Evolutionary conservation across 73 alveolate species (phyloP), one percentile per base, ranked within the genome.

Genomic region (Paramecium primaurelia): DNA sequence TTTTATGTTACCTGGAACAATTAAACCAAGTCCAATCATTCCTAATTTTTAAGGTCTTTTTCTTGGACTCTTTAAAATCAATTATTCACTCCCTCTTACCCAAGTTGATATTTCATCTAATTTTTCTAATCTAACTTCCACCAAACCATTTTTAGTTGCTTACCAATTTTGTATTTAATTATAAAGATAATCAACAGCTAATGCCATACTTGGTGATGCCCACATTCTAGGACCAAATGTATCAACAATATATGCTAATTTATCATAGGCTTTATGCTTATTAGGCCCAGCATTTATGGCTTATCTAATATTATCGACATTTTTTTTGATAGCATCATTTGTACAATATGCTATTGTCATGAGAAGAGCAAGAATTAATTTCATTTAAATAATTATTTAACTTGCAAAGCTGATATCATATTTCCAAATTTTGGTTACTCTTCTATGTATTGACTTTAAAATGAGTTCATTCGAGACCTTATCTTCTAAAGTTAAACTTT

Each of bases 181-280:
- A 40, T 36, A 59, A 44, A 45, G 47, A n/a, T 83, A 25, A 2
- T 88, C 71, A 71, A 71, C 77, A 58, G 80, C 42, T 44, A 45
- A 69, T 42, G 16, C 69, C 60, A 38, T 87, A 36, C 68, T 18
- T 40, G 34, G 28, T 60, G 0, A 6, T 64, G 68, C 93, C 93
- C 94, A 89, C 88, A 89, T 71, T 32, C 94, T 77, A 32, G 94
- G 92, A 25, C 94, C 94, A 71, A 71, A 89, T 0, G 94, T 89
- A 49, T 89, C 94, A 30, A 89, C 94, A 28, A 71, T n/a, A 45
- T 89, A 89, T 7, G 94, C 94, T 40, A 89, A 45, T 73, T 60
- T 89, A 38, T 51, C 54, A 45, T 69, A 89, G 4, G 94, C 94
- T 26, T 89, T 30, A 54, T 71, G 88, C 44, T 71, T 22, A 2